These are phyloP conservation scores for Penicillium waksmanii DNA, from an alignment of 495 filamentous ascomycete genomes.

Conservation along the genomic window DNA sequence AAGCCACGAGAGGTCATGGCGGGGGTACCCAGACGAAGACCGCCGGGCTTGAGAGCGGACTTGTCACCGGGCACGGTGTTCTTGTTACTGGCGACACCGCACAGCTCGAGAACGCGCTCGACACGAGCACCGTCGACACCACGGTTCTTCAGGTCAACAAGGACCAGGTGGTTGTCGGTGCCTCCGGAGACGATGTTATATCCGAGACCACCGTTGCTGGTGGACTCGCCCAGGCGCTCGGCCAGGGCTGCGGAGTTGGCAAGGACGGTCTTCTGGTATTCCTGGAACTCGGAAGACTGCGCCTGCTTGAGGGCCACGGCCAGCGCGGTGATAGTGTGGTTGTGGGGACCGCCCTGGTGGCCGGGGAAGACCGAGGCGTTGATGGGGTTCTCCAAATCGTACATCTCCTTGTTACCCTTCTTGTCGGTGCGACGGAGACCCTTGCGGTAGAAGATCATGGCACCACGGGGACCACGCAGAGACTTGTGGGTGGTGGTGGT, in stretches of 20 bases:
- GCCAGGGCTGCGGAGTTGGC: slow-evolving; percentile 86
- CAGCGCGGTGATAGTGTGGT: slow-evolving; percentile 97
- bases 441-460: slow-evolving; percentile 97
- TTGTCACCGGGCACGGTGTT: slow-evolving; percentile 97
- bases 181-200: slow-evolving; percentile 92
- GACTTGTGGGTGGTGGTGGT: slow-evolving; percentile 99
- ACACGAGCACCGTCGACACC: slow-evolving; percentile 91
- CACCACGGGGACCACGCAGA: slow-evolving; percentile 88
- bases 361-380: slow-evolving; percentile 98
- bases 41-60: slow-evolving; percentile 88
- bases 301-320: slow-evolving; percentile 94
- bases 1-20: slow-evolving; percentile 98
- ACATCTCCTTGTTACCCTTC: slow-evolving; percentile 80
- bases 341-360: slow-evolving; percentile 97
- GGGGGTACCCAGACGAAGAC: slow-evolving; percentile 88
- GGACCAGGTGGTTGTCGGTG: slow-evolving; percentile 95
- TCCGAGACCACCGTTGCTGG: slow-evolving; percentile 75
- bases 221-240: slow-evolving; percentile 68
- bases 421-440: slow-evolving; percentile 87
- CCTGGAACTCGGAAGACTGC: slow-evolving; percentile 81
- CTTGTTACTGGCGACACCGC: slow-evolving; percentile 96
- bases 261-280: slow-evolving; percentile 87
- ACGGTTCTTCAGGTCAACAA: slow-evolving; percentile 92
- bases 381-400: slow-evolving; percentile 92
- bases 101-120: slow-evolving; percentile 90